Percentiles rank a stretch among this genome's conserved stretches.
phyloP scores from a whole-genome alignment of 805 yeast species.

The Pichia eremophila region DNA sequence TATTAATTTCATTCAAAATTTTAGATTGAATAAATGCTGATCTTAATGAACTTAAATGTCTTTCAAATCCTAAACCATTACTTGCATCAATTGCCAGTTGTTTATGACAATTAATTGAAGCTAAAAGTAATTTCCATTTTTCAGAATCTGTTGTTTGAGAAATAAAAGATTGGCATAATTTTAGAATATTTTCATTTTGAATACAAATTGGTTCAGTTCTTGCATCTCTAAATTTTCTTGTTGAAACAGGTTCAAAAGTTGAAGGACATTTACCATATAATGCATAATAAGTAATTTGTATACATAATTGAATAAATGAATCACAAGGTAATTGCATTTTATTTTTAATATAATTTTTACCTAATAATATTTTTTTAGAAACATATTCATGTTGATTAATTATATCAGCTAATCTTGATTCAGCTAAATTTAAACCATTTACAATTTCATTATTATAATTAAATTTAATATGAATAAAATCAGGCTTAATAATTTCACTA shows the following conservation, averaged over 20 bases:
- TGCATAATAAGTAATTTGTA: conserved; percentile 47
- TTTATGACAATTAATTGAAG: conserved; percentile 45
- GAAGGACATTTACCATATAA: conserved; percentile 40
- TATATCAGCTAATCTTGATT: conserved; percentile 48
- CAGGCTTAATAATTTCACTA: conserved; percentile 29
- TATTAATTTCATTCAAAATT: conserved; percentile 35
- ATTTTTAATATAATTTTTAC: conserved; percentile 26
- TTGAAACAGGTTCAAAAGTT: conserved; percentile 44
- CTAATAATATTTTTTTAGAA: conserved; percentile 26
- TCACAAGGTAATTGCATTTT: conserved; percentile 38
- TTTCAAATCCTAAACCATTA: conserved; percentile 60
- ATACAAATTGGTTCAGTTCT: conserved; percentile 63
- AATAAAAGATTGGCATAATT: conserved; percentile 54
- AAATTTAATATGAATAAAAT: conserved; percentile 24
- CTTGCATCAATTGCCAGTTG: conserved; percentile 41
- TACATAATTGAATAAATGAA: conserved; percentile 41
- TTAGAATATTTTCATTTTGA: conserved; percentile 43
- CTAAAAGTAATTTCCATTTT: conserved; percentile 42
- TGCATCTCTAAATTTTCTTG: conserved; percentile 57
- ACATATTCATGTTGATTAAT: conserved; percentile 50
- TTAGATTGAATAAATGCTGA: conserved; percentile 45
- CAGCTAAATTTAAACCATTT: conserved; percentile 43
- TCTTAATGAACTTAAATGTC: conserved; percentile 58
- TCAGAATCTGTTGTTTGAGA: conserved; percentile 38
- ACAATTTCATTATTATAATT: conserved; percentile 36